Evolutionary conservation across 345 rosid species (phyloP), one percentile per base, ranked within the genome.

Genomic region (Citrus hindsii): DNA sequence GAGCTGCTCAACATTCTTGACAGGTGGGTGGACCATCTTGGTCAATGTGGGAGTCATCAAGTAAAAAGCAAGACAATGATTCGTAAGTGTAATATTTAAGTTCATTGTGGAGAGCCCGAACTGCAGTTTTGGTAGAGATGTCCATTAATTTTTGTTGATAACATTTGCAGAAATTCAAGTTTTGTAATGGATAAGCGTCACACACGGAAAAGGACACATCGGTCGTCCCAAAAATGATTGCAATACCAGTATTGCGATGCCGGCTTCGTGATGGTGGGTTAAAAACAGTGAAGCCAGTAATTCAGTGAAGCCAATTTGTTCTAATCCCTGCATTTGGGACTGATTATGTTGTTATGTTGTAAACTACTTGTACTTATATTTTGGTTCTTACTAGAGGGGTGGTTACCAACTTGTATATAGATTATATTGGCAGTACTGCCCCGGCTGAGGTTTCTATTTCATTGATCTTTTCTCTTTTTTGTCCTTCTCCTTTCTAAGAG

Each of bases 11-110:
- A 74, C 37, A n/a, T 75, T 74, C 48, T 69, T 79, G 76, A 81
- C 87, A 92, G 98, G 89, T 75, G 51, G 86, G 79, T 73, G 83
- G 86, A 69, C 82, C 85, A 77, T 88, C 90, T 67, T 76, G 35
- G 58, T 65, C 78, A 46, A 80, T 78, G 70, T 85, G 84, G 58
- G 94, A 86, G 77, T 85, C 88, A 25, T 85, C 95, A 64, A 87
- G 83, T 85, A 87, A 78, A 77, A 86, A 82, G 73, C 83, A 83
- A 32, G 88, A 85, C 22, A 86, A 85, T 60, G 84, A 88, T 79
- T 75, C 69, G 98, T 95, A 88, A 87, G 92, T 79, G 30, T 66
- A 30, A 13, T 73, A 12, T 64, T 66, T 16, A 40, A 25, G 59
- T 55, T 37, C 48, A 21, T 32, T 56, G 65, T 63, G 60, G 4